Conservation (phyloP, 2,329 filamentous ascomycete genomes). For the Ophiobolus disseminans region DNA sequence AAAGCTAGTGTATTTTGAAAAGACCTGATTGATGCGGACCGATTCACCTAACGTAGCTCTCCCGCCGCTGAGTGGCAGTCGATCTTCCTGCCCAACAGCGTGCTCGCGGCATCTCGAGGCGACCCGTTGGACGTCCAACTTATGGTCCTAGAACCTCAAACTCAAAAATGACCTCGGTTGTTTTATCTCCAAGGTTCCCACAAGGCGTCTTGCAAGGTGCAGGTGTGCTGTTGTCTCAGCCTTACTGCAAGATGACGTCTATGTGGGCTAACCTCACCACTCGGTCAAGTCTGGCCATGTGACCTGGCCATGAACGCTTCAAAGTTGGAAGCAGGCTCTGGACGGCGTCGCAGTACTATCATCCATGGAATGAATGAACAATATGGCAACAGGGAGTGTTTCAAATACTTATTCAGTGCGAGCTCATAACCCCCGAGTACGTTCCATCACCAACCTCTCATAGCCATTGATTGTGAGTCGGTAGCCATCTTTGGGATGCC, state of each 20-base stretch:
- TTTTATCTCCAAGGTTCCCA: too few species aligned
- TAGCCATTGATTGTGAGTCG: too few species aligned
- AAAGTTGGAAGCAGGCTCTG: too few species aligned
- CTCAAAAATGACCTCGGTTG: too few species aligned
- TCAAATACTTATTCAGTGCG: too few species aligned
- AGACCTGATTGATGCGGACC: slow-evolving; percentile 13
- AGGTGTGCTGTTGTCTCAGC: not conserved
- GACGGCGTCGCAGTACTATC: not conserved
- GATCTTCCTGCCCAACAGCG: slow-evolving; percentile 21
- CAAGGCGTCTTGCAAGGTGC: not conserved
- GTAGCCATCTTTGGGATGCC: too few species aligned
- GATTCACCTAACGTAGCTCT: slow-evolving; percentile 26
- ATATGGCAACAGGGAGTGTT: too few species aligned
- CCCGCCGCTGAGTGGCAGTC: slow-evolving; percentile 12
- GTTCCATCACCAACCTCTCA: too few species aligned
- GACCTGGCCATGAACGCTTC: too few species aligned
- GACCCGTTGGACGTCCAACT: slow-evolving; percentile 25
- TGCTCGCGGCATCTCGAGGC: slow-evolving; percentile 19
- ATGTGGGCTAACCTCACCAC: not conserved
- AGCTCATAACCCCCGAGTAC: too few species aligned
- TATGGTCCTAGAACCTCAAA: too few species aligned
- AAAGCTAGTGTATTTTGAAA: not conserved
- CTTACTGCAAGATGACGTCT: slow-evolving; percentile 7
- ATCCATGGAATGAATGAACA: too few species aligned
- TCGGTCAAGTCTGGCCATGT: not conserved